phyloP scores from a whole-genome alignment of 208 protist genomes.

The Leishmania amazonensis region DNA sequence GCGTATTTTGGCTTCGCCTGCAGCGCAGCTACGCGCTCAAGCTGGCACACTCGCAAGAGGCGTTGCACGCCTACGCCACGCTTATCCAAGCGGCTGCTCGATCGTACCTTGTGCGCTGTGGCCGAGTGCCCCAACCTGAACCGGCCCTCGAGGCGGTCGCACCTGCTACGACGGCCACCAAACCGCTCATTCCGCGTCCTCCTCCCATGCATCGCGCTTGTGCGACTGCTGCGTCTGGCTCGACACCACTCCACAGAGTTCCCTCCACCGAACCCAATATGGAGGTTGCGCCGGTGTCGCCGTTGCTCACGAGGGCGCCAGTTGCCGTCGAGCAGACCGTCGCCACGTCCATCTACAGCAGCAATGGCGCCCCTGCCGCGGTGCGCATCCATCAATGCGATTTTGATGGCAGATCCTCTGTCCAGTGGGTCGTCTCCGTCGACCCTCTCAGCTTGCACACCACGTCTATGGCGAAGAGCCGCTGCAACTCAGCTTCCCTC shows the following conservation, averaged over 20 bases:
- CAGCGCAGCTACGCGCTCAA: conserved; percentile 4
- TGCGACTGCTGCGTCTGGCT: not conserved
- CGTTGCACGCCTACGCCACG: conserved; percentile 54
- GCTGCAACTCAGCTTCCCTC: conserved; percentile 7
- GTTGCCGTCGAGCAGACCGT: not conserved
- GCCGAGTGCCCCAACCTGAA: not conserved
- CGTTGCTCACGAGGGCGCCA: not conserved
- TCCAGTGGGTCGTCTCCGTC: not conserved
- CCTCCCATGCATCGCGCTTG: not conserved
- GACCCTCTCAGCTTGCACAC: not conserved
- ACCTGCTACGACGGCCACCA: not conserved
- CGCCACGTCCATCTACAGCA: not conserved
- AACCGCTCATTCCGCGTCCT: not conserved
- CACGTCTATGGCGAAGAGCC: not conserved
- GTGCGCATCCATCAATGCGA: not conserved
- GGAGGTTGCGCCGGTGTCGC: not conserved
- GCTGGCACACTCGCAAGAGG: conserved; percentile 31
- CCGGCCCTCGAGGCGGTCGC: not conserved
- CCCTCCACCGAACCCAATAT: not conserved
- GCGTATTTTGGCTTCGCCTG: conserved; percentile 37
- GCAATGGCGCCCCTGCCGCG: not conserved
- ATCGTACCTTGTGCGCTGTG: conserved; percentile 10
- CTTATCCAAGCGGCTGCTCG: conserved; percentile 57
- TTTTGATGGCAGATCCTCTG: not conserved
- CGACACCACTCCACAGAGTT: not conserved